Conservation (phyloP, 2,329 filamentous ascomycete genomes). For the Fusarium musae region DNA sequence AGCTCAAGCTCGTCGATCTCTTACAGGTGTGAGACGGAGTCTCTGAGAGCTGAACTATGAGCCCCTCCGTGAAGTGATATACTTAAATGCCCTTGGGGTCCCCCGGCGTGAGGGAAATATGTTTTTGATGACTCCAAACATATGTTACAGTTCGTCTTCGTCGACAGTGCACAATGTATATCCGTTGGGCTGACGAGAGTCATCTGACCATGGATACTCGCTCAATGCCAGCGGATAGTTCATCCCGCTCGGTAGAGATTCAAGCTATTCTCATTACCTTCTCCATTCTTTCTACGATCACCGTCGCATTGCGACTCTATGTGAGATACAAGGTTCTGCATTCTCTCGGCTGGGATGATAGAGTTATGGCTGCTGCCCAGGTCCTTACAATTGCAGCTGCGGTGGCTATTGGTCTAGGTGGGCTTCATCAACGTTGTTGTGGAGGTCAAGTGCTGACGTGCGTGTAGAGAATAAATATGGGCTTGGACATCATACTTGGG, state of each 20-base stretch:
- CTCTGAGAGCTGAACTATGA: neutral
- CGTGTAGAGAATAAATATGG: slow-evolving; percentile 14
- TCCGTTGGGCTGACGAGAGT: neutral
- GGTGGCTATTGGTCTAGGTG: slow-evolving; percentile 19
- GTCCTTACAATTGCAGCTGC: slow-evolving; percentile 3
- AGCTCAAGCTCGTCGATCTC: neutral
- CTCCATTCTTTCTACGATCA: slow-evolving; percentile 6
- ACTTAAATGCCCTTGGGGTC: neutral
- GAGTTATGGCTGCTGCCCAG: slow-evolving; percentile 10
- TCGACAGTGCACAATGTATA: neutral
- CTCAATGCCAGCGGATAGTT: neutral
- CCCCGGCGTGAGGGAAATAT: neutral
- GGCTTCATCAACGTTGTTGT: neutral
- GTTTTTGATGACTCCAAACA: neutral
- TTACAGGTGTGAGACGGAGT: neutral
- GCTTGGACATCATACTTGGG: slow-evolving; percentile 19
- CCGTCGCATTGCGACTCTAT: slow-evolving; percentile 5
- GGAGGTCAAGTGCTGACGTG: neutral
- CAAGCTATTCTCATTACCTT: neutral
- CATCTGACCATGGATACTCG: neutral
- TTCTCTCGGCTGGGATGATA: slow-evolving; percentile 24
- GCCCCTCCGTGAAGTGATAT: neutral
- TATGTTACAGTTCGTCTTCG: no score
- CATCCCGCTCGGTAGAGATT: slow-evolving; percentile 18
- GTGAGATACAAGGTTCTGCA: slow-evolving; percentile 1